These are phyloP conservation scores for Cryptococcus sp. DNA, from an alignment of 1,284 basidiomycete species.

Conservation along the genomic window DNA sequence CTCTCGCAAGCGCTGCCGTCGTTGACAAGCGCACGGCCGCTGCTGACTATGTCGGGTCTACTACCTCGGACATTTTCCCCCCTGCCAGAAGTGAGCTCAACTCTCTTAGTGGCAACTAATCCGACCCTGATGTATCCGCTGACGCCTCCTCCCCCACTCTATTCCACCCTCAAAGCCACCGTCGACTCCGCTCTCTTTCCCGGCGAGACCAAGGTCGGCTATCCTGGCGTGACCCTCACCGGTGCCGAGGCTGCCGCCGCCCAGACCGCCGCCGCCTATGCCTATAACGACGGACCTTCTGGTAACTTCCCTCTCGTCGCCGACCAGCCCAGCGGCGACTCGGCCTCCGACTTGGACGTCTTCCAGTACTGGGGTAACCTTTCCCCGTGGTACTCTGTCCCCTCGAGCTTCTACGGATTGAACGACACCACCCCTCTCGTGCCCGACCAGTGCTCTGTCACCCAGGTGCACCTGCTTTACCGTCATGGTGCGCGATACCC, in stretches of 20 bases:
- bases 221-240: conserved; percentile 54
- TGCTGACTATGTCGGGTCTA: conserved; percentile 22
- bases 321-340: conserved; percentile 26
- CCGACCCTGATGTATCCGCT: neutral
- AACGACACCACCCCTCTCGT: conserved; percentile 63
- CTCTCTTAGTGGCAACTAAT: neutral
- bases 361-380: conserved; percentile 78
- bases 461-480: conserved; percentile 71
- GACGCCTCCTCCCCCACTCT: neutral
- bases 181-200: conserved; percentile 50
- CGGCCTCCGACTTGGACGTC: conserved; percentile 53
- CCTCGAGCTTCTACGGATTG: conserved; percentile 65
- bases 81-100: conserved; percentile 31
- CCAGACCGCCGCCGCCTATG: conserved; percentile 53
- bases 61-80: conserved; percentile 34
- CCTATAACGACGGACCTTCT: conserved; percentile 49
- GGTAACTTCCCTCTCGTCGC: conserved; percentile 49
- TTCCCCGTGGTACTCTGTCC: conserved; percentile 76
- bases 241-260: conserved; percentile 56
- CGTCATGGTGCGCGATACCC: conserved; percentile 52
- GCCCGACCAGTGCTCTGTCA: conserved; percentile 64
- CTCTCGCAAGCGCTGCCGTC: conserved; percentile 23
- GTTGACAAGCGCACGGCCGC: conserved; percentile 22
- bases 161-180: conserved; percentile 10
- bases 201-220: conserved; percentile 53